Percentiles rank a stretch among this genome's conserved stretches.
Conservation (phyloP, 495 filamentous ascomycete species). For the Penicillium steckii region DNA sequence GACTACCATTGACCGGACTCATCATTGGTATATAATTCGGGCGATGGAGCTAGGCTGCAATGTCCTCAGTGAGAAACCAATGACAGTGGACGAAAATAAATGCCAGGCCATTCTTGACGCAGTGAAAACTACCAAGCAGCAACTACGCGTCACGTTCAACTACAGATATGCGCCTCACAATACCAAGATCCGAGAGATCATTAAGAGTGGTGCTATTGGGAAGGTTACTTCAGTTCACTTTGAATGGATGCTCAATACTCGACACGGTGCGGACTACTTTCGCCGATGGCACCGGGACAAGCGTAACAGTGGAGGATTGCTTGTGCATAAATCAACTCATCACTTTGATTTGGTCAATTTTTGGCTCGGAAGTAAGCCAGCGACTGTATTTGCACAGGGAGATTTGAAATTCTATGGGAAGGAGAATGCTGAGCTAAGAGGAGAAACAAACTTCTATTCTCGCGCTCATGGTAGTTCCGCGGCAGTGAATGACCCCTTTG, state of each 20-base stretch:
- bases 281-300: slow-evolving; percentile 61
- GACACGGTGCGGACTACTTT: slow-evolving; percentile 60
- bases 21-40: slow-evolving; percentile 54
- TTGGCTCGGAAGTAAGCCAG: slow-evolving; percentile 26
- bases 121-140: slow-evolving; percentile 24
- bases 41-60: slow-evolving; percentile 56
- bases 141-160: slow-evolving; percentile 34
- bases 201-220: slow-evolving; percentile 51
- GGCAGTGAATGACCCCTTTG: slow-evolving; percentile 39
- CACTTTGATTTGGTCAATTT: slow-evolving; percentile 39
- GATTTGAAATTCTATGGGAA: slow-evolving; percentile 35
- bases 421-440: slow-evolving; percentile 33
- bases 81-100: slow-evolving; percentile 55
- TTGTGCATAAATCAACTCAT: slow-evolving; percentile 36
- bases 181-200: slow-evolving; percentile 37
- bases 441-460: slow-evolving; percentile 31
- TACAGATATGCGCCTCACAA: slow-evolving; percentile 39
- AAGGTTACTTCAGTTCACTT: slow-evolving; percentile 55
- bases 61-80: slow-evolving; percentile 59
- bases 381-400: slow-evolving; percentile 31
- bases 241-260: slow-evolving; percentile 59
- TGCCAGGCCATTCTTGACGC: slow-evolving; percentile 45
- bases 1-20: slow-evolving; percentile 58
- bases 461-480: slow-evolving; percentile 26
- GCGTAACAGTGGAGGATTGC: slow-evolving; percentile 53